Conservation (phyloP, 352 stramenopile species). For the Phytophthora vignae region DNA sequence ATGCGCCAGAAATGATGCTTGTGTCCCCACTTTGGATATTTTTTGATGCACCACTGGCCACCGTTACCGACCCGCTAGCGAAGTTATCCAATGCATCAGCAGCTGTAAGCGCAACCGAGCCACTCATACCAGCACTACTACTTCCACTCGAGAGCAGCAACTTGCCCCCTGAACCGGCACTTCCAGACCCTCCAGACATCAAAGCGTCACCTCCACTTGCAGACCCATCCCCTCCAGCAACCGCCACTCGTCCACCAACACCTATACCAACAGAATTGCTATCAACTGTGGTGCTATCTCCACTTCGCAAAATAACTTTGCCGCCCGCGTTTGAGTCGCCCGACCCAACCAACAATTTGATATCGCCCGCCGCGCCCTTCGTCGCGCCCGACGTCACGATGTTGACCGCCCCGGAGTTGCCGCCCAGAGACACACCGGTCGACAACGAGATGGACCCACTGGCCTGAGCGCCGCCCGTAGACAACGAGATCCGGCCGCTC, state of each 20-base stretch:
- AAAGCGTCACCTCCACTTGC: slow-evolving; percentile 11
- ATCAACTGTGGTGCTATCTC: neutral
- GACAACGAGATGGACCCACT: slow-evolving; percentile 5
- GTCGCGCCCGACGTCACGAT: slow-evolving; percentile 10
- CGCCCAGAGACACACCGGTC: slow-evolving; percentile 10
- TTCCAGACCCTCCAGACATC: slow-evolving; percentile 13
- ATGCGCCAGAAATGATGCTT: slow-evolving; percentile 25
- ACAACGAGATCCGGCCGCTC: slow-evolving; percentile 13
- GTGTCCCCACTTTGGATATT: slow-evolving; percentile 30
- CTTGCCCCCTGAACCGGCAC: slow-evolving; percentile 14
- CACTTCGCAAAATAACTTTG: neutral
- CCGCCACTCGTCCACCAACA: slow-evolving; percentile 2
- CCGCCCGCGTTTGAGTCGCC: slow-evolving; percentile 5
- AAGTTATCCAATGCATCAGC: slow-evolving; percentile 13
- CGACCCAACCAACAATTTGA: slow-evolving; percentile 9
- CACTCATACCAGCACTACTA: slow-evolving; percentile 18
- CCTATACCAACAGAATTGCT: neutral
- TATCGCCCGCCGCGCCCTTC: neutral
- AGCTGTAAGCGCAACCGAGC: slow-evolving; percentile 18
- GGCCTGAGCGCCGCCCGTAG: slow-evolving; percentile 2
- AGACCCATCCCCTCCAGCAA: slow-evolving; percentile 9
- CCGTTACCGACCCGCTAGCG: slow-evolving; percentile 31
- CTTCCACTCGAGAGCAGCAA: slow-evolving; percentile 28
- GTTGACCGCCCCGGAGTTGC: slow-evolving; percentile 6
- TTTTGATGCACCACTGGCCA: slow-evolving; percentile 39